Percentiles rank a stretch among this genome's conserved stretches.
Evolutionary conservation across 768 basidiomycete species (phyloP).

Genomic region (Guyanaporus albipodus): DNA sequence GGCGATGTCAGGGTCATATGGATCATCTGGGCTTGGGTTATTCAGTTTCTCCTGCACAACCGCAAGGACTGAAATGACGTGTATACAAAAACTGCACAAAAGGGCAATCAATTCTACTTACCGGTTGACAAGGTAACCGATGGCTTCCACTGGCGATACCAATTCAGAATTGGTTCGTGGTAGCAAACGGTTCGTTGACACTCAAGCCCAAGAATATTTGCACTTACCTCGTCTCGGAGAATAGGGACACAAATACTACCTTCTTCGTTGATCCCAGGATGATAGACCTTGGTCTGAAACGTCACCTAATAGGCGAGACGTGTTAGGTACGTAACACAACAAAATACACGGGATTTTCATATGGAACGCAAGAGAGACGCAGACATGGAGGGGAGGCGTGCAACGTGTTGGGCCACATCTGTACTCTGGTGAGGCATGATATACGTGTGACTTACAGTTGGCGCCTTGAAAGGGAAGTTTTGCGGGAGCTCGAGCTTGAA

Average conservation of each 20-base stretch:
- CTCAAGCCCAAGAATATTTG: conserved; percentile 3
- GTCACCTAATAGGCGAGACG: conserved; percentile 50
- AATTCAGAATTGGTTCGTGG: conserved; percentile 2
- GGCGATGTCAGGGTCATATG: conserved; percentile 85
- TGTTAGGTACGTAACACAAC: conserved; percentile 18
- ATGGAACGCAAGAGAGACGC: neutral
- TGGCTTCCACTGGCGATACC: conserved; percentile 71
- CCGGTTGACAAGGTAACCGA: conserved; percentile 69
- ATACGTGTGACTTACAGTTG: conserved; percentile 45
- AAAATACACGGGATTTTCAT: neutral
- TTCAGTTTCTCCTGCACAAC: conserved; percentile 83
- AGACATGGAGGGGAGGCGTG: conserved; percentile 1
- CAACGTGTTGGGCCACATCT: conserved; percentile 18
- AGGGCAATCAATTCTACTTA: conserved; percentile 26
- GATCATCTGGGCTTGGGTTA: conserved; percentile 85
- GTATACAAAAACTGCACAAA: conserved; percentile 4
- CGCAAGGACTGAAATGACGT: conserved; percentile 51
- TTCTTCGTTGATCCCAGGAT: conserved; percentile 88
- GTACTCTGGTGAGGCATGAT: conserved; percentile 1
- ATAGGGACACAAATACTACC: conserved; percentile 82
- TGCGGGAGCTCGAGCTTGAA: conserved; percentile 70
- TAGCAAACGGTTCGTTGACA: conserved; percentile 2
- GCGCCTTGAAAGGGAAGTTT: conserved; percentile 88
- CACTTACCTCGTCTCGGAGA: conserved; percentile 73
- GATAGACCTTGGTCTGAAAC: conserved; percentile 84